phyloP scores from a whole-genome alignment of 805 yeast genomes.

The Saccharomycopsis synnaedendra region DNA sequence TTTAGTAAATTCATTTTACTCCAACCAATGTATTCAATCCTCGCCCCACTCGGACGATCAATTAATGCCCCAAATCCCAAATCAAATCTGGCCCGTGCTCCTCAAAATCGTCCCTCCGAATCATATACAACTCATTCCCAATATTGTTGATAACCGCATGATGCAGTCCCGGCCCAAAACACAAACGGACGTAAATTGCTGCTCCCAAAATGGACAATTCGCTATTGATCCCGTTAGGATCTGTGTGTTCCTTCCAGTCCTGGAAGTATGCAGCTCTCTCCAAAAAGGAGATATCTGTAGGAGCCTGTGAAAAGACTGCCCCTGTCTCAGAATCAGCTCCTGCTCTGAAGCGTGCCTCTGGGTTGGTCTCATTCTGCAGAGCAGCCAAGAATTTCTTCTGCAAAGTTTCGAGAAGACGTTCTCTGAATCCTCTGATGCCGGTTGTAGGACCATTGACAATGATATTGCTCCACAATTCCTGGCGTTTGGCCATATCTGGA shows the following conservation, averaged over 20 bases:
- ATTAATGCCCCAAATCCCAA: slow-evolving; percentile 15
- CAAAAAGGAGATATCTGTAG: slow-evolving; percentile 56
- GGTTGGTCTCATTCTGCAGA: slow-evolving; percentile 23
- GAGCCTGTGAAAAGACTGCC: slow-evolving; percentile 51
- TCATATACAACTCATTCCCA: slow-evolving; percentile 15
- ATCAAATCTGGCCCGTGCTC: slow-evolving; percentile 16
- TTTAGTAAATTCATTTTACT: too few relatives aligned
- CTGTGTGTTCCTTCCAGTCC: slow-evolving; percentile 66
- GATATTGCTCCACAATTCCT: slow-evolving; percentile 76
- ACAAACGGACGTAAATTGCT: slow-evolving; percentile 6
- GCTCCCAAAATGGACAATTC: slow-evolving; percentile 16
- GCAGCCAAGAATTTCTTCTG: slow-evolving; percentile 41
- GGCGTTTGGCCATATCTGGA: slow-evolving; percentile 54
- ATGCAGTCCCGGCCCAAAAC: slow-evolving; percentile 13
- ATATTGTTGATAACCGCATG: slow-evolving; percentile 11
- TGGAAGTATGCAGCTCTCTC: slow-evolving; percentile 87
- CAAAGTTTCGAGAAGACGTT: slow-evolving; percentile 50
- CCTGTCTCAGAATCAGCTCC: slow-evolving; percentile 19
- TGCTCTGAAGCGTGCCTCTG: slow-evolving; percentile 19
- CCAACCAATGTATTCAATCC: too few relatives aligned
- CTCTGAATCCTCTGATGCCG: slow-evolving; percentile 64
- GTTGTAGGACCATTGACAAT: slow-evolving; percentile 72
- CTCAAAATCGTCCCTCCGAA: slow-evolving; percentile 15
- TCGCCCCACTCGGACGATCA: background rate
- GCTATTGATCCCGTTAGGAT: slow-evolving; percentile 18